Percentiles rank a stretch among this genome's conserved stretches.
These are phyloP conservation scores for Beauveria caledonica DNA, from an alignment of 2,329 filamentous ascomycete genomes.

Conservation along the genomic window DNA sequence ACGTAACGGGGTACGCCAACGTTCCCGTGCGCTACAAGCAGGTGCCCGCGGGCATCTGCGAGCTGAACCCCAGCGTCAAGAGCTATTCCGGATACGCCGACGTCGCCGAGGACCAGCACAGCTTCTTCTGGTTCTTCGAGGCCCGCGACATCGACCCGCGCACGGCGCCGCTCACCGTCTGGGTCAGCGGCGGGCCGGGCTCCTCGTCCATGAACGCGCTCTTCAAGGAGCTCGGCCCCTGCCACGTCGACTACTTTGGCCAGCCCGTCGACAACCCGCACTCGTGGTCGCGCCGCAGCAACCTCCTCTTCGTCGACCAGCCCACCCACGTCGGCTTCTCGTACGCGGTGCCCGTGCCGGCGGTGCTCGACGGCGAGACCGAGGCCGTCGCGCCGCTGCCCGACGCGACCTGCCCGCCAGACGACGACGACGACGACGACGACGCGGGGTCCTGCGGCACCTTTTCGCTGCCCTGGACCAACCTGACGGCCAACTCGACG, in stretches of 20 bases:
- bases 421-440: no score
- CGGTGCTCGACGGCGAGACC: not conserved
- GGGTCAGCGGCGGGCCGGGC: conserved; percentile 53
- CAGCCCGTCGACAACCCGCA: conserved; percentile 49
- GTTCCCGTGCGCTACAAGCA: conserved; percentile 17
- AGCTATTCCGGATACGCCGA: conserved; percentile 48
- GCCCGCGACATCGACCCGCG: conserved; percentile 17
- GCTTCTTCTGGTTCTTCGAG: conserved; percentile 24
- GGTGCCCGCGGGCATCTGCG: conserved; percentile 35
- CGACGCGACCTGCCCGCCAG: conserved; percentile 22
- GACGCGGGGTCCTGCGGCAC: no score
- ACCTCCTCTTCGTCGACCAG: conserved; percentile 49
- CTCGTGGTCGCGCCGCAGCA: conserved; percentile 51
- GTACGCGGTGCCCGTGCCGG: conserved; percentile 50
- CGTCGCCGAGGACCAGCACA: conserved; percentile 12
- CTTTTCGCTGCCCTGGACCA: conserved; percentile 15
- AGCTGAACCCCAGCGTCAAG: conserved; percentile 22
- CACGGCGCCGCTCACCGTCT: conserved; percentile 37
- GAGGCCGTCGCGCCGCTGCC: not conserved
- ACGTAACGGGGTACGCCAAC: conserved; percentile 14
- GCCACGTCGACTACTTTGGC: conserved; percentile 37
- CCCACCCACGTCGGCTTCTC: conserved; percentile 62
- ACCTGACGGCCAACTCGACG: conserved; percentile 3
- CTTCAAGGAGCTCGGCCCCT: conserved; percentile 19
- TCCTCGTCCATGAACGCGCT: conserved; percentile 22